A percentile compares a stretch with the other conserved stretches of the same genome.
Evolutionary conservation across 2,329 filamentous ascomycete genomes (phyloP).

Genomic region (Penicillium polonicum): DNA sequence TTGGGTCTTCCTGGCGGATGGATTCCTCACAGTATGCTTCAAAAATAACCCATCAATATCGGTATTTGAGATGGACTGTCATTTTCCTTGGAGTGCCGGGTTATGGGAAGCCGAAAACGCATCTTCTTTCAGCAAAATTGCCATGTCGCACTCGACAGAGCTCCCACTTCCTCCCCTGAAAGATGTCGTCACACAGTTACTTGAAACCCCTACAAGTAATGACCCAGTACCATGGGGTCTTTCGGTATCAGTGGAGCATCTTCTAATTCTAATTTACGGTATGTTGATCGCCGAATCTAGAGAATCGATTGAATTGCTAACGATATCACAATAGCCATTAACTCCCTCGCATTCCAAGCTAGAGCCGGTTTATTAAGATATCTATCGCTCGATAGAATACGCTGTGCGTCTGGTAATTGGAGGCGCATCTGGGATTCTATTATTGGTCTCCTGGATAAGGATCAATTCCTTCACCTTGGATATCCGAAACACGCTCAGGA

Average conservation of each 20-base stretch:
- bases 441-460: constrained; percentile 15
- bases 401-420: constrained; percentile 30
- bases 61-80: constrained; percentile 33
- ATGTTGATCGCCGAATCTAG: not conserved
- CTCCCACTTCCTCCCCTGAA: constrained; percentile 24
- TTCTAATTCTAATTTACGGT: constrained; percentile 35
- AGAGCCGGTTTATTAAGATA: constrained; percentile 29
- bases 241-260: constrained; percentile 31
- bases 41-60: constrained; percentile 33
- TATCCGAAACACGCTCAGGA: constrained; percentile 36
- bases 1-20: constrained; percentile 35
- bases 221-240: constrained; percentile 23
- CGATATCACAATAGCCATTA: constrained; percentile 23
- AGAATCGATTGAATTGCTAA: not conserved
- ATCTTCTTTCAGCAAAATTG: constrained; percentile 24
- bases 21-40: constrained; percentile 35
- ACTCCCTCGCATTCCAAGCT: constrained; percentile 32
- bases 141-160: constrained; percentile 7
- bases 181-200: constrained; percentile 25
- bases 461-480: constrained; percentile 27
- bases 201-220: constrained; percentile 19
- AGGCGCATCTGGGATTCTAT: constrained; percentile 29
- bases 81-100: constrained; percentile 32
- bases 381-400: constrained; percentile 27
- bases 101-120: constrained; percentile 33